Percentiles rank a stretch among this genome's conserved stretches.
These are phyloP conservation scores for Inga oerstediana DNA, from an alignment of 306 rosid genomes.

Conservation along the genomic window DNA sequence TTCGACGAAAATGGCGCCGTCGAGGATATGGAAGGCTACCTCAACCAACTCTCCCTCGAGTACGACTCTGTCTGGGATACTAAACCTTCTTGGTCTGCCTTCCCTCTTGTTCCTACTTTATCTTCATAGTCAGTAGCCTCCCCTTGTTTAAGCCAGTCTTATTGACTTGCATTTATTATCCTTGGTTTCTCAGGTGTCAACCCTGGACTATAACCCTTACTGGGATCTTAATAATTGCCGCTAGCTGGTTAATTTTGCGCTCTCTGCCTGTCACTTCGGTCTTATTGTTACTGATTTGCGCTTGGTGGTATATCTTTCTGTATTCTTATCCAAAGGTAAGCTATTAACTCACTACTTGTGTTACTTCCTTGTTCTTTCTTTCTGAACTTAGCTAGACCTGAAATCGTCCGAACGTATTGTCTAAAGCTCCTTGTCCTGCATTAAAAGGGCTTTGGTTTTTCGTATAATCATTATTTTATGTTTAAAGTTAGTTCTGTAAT, in stretches of 20 bases:
- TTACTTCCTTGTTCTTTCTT: not conserved
- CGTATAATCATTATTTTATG: not conserved
- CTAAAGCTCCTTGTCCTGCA: not conserved
- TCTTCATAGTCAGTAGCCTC: not conserved
- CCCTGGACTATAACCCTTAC: constrained; percentile 21
- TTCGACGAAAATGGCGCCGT: constrained; percentile 68
- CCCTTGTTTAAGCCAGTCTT: not conserved
- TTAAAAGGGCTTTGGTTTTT: not conserved
- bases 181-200: constrained; percentile 4
- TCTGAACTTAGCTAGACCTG: not conserved
- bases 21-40: constrained; percentile 87
- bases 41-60: constrained; percentile 78
- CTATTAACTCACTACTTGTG: not conserved
- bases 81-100: constrained; percentile 79
- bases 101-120: not conserved
- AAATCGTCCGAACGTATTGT: not conserved
- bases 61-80: constrained; percentile 98
- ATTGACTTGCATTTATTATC: not conserved
- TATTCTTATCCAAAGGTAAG: constrained; percentile 88
- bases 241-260: not conserved
- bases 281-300: constrained; percentile 44
- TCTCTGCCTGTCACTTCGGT: constrained; percentile 45
- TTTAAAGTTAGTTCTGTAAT: not conserved
- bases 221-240: not conserved
- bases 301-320: constrained; percentile 91